These are phyloP conservation scores for Macadamia integrifolia DNA, from an alignment of 164 flowering plant species.

Conservation along the genomic window DNA sequence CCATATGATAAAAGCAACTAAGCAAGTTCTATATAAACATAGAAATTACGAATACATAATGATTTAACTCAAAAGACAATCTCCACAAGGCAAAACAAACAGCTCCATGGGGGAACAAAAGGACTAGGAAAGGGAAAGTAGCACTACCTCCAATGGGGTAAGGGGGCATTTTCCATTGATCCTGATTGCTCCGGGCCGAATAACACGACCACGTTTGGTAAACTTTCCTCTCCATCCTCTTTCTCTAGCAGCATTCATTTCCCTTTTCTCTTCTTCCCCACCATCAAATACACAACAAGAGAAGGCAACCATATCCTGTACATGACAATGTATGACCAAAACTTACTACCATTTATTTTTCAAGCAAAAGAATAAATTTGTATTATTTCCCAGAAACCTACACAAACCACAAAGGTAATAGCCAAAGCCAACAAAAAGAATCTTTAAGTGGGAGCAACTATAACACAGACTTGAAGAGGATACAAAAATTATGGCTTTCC, in stretches of 20 bases:
- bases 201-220: conserved; percentile 81
- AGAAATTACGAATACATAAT: too few species aligned
- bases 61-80: too few species aligned
- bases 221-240: conserved; percentile 96
- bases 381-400: too few species aligned
- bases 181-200: conserved; percentile 82
- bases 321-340: neutral
- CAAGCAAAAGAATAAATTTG: too few species aligned
- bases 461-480: too few species aligned
- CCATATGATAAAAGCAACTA: too few species aligned
- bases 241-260: conserved; percentile 89
- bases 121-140: neutral
- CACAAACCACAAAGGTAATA: too few species aligned
- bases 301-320: conserved; percentile 98
- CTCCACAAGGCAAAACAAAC: neutral
- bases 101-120: neutral
- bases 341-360: neutral
- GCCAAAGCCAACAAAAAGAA: too few species aligned
- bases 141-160: conserved; percentile 89
- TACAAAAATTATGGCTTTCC: too few species aligned
- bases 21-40: too few species aligned
- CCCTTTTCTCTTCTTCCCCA: conserved; percentile 63
- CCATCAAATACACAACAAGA: conserved; percentile 97
- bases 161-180: conserved; percentile 90
- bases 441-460: too few species aligned